Conservation (phyloP, 768 basidiomycete species). For the Brasilioporus rufonigricans region DNA sequence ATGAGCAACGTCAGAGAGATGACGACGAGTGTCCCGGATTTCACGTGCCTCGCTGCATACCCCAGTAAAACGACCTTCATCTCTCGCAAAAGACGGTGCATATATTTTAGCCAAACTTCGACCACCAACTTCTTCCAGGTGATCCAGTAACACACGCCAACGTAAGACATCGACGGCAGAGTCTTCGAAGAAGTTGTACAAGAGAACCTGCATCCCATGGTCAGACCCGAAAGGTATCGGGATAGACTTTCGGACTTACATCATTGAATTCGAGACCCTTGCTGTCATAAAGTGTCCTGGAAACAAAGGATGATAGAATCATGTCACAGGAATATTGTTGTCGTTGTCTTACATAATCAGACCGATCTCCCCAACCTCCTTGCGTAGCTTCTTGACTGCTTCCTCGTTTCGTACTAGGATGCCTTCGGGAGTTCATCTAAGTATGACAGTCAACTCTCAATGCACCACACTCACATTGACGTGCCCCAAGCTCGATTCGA, state of each 20-base stretch:
- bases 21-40: background rate
- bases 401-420: constrained; percentile 65
- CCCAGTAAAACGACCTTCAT: constrained; percentile 48
- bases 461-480: too few species aligned
- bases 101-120: constrained; percentile 12
- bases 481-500: constrained; percentile 57
- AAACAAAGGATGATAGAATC: background rate
- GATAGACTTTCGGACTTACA: background rate
- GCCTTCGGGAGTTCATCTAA: constrained; percentile 35
- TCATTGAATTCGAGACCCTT: constrained; percentile 32
- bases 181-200: too few species aligned
- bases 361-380: constrained; percentile 57
- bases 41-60: constrained; percentile 55
- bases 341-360: constrained; percentile 48
- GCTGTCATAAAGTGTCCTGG: constrained; percentile 33
- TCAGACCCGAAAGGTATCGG: background rate
- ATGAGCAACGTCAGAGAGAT: background rate
- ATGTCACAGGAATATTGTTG: background rate
- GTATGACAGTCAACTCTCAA: constrained; percentile 45
- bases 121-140: constrained; percentile 22
- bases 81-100: constrained; percentile 44
- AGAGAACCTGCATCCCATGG: too few species aligned
- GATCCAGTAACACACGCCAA: constrained; percentile 60
- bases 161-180: constrained; percentile 49
- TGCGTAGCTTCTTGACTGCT: constrained; percentile 45